Base-by-base conservation (phyloP, 441 rosid species). In the Eruca vesicaria region DNA sequence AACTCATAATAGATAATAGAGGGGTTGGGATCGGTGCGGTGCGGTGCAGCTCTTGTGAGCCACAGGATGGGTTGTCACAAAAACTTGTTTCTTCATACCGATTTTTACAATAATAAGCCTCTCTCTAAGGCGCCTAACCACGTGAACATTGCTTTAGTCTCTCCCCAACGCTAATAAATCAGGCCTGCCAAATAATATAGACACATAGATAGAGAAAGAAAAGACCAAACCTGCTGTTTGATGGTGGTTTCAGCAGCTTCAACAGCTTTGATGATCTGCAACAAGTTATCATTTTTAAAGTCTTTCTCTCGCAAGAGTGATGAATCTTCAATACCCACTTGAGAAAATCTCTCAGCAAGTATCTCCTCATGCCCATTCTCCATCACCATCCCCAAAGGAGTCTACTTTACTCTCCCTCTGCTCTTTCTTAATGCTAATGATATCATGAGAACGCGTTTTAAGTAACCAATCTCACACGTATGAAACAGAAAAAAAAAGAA, bases 221-320 rank as follows among this genome's bases (percentile, higher is more conserved):
- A 56, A 63, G 63, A 41, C 2, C 53, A 43, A 12, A 90, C 98
- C 94, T 90, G 98, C 65, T 89, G 94, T 78, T 81, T 88, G 72
- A 94, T 94, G 68, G 95, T 88, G 69, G 88, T 86, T 80, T 94
- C 98, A 12, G 98, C 98, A 9, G 92, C 96, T 82, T 94, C 96
- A 5, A 91, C 94, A 19, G 97, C 98, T 78, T 90, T 89, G 88
- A 94, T 89, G 29, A 90, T 97, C 87, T 85, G 96, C 78, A 83
- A 83, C 85, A 94, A 88, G 79, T 76, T 86, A 23, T 86, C 90
- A 78, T 79, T 84, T 65, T 83, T 86, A 78, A 31, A 59, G 36
- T 32, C 72, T 66, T 31, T 63, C 67, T 32, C 80, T 63, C 9
- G 41, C 9, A 31, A 66, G 26, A 7, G 81, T 70, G 64, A 45